Base-by-base conservation (phyloP, 1,284 basidiomycete genomes). In the Psilocybe mexicana region DNA sequence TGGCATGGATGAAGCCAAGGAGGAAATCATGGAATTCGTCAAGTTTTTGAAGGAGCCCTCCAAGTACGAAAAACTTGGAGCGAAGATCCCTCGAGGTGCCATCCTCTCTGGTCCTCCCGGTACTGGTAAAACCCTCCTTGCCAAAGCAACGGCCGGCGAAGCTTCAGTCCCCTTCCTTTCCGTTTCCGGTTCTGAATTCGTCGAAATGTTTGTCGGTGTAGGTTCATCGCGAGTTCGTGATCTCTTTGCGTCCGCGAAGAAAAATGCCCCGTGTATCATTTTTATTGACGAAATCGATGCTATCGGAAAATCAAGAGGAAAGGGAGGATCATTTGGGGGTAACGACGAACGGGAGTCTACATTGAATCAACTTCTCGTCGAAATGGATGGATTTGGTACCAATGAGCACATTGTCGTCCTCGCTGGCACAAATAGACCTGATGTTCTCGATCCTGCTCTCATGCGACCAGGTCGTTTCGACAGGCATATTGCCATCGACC, bases 21-120 rank as follows among this genome's bases (percentile, higher is more conserved):
- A 96, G 79, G 96, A 99, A 79, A 97, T 99, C 67, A 98, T 98
- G 94, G 96, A 99, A 74, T 99, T 99, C 70, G 97, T 99, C 72
- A 96, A 96, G 69, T 99, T 99, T 81, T 82, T 99, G 71, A 98
- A 98, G 80, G 93, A 98, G 65, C 96, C 96, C 6, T 78, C 86
- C 46, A 92, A 92, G 73, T 99, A 98, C 76, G 93, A 98, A 77
- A 93, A 90, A 70, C 85, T 99, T 40, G 96, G 97, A 61, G 97
- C 96, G 62, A 99, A 98, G 81, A 99, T 99, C 63, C 97, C 97
- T 57, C 92, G 96, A 52, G 97, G 96, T 61, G 97, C 97, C 47
- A 97, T 99, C 73, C 81, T 99, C 42, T 98, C 95, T 40, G 97
- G 97, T 46, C 97, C 97, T 52, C 97, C 97, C 0, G 97, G 97